Evolutionary conservation across 1,139 yeast species (phyloP), one percentile per base, ranked within the genome.

Genomic region (Sugiyamaella grinbergsii): DNA sequence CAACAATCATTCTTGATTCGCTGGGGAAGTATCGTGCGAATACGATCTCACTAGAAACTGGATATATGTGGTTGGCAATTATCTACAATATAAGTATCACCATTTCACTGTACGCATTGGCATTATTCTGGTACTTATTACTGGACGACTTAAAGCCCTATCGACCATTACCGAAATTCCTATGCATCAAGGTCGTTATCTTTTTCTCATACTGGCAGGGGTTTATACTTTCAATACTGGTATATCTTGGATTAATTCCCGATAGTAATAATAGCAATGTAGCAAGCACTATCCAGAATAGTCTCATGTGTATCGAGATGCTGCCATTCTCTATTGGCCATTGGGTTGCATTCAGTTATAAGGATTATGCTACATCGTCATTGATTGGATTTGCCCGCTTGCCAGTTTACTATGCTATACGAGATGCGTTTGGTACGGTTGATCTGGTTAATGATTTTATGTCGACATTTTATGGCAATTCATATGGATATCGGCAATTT

Each of bases 161-260:
- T 70, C 78, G 87, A 49, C 98, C 98, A 1, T 82, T 93, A 75
- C 91, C 95, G 7, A 94, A 94, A 68, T 93, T 93, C 65, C 68
- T 94, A 41, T 90, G 97, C 71, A 96, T 93, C 49, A 93, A 93
- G 66, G 76, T 90, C 58, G 88, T 93, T 52, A 91, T 94, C 51
- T 93, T 93, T 74, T 97, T 96, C 32, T 87, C 96, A 15, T 93
- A 90, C 67, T 93, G 98, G 98, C 98, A 93, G 66, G 93, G 96
- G 0, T 76, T 91, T 22, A 65, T 85, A 1, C 63, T 88, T 36
- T 47, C 50, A 23, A 16, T 42, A 8, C 29, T 51, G 24, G 81
- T 78, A 56, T 76, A 77, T 59, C 67, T 81, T 38, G 82, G 85
- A 0, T 57, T 79, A 0, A 71, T 89, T 18, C 66, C 66, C 18